Base-by-base conservation (phyloP, 108 stramenopile species). In the Pseudonitzschia multiseries region DNA sequence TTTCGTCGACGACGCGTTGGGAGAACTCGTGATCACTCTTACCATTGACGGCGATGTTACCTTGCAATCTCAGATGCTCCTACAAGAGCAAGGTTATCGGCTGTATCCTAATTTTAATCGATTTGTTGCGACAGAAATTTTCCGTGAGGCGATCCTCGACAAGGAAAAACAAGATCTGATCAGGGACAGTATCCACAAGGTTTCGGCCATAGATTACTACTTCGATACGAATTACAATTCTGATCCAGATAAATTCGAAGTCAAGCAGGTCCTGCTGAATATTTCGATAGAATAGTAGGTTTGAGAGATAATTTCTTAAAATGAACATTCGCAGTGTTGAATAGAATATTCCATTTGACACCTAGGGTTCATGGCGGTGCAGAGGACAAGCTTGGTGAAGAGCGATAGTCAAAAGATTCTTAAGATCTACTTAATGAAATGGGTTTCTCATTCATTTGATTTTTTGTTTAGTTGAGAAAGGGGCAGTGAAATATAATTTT, bases 211-310 rank as follows among this genome's bases (percentile, higher is more conserved):
- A 29, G 94, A 92, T 67, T 95, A 89, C 54, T 95, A 90, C 76
- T 86, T 95, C 84, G 94, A 95, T 65, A 95, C 94, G 18, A 71
- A 82, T 41, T 95, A 95, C 76, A 92, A 81, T 65, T 89, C 88
- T 0, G 87, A 95, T 76, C 94, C 94, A 13, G 88, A 92, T 42
- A 80, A 86, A 57, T 95, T 92, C 70, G 86, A 91, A 81, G 90
- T 90, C 57, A 89, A 87, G 77, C 88, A 95, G 73, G 80, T 95
- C 29, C 44, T 95, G n/a, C 53, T 95, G 44, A 91, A 86, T 68
- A 73, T 92, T 60, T 86, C 85, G 18, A 60, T 93, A 13, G 86
- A 88, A 67, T 62, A 62, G 26, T 36, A 27, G 29, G 1, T 5
- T 48, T 18, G 18, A 14, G 36, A 6, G 6, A 36, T 6, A 36